Base-by-base conservation (phyloP, 73 alveolate species). In the Blepharisma japonicum region DNA sequence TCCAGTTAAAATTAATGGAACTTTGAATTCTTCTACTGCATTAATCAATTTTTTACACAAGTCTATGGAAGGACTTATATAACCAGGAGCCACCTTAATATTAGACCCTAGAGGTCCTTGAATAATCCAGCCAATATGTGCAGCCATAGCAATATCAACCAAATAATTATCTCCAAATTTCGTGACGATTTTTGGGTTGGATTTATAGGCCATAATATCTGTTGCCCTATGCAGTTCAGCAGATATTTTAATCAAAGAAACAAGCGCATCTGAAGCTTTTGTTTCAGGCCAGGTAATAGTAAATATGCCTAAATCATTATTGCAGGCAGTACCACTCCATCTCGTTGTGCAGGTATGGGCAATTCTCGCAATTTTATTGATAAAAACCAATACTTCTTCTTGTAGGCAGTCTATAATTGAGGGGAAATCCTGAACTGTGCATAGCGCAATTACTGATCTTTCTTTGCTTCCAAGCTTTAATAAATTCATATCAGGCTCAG, bases 51-150 rank as follows among this genome's bases (percentile, higher is more conserved):
- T 47, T 74, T 88, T 81, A 6, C 95, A 90, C 80, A 94, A 86
- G 68, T 82, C 72, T 18, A 89, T 80, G 74, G 90, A 88, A 25
- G 97, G 93, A 18, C 95, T 77, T 70, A 94, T 83, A 77, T 94
- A 94, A 45, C 92, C 88, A 18, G 98, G 97, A 84, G 88, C 97
- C 0, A 94, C 90, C 80, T 94, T 94, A 49, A 76, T 83, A 79
- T 91, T 92, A 0, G 97, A 90, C 23, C 98, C 98, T 20, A 94
- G 91, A 0, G 96, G 97, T 53, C 98, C 97, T 89, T 94, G 97
- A 53, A 94, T 94, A 2, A 97, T 89, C 89, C 92, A 90, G 8
- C 98, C 98, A 84, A 92, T 71, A 76, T 94, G 98, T 7, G 90
- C 56, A 11, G 94, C 96, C 71, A 94, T 91, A 25, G 92, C 92